Base-by-base conservation (phyloP, 2,329 filamentous ascomycete species). In the Ophiocordyceps polyrhachis-furcata region DNA sequence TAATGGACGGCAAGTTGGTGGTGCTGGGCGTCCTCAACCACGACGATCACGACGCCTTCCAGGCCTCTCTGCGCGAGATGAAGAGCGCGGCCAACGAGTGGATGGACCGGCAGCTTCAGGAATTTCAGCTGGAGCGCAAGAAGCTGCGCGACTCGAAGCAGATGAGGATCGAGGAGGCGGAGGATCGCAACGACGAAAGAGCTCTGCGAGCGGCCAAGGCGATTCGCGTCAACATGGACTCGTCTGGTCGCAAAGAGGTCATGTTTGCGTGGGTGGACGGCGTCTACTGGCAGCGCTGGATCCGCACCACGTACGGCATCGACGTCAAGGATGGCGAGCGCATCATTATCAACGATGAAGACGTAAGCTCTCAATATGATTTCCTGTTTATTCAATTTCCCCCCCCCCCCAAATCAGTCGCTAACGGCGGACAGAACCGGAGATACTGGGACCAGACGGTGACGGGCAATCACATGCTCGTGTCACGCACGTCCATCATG, bases 221-320 rank as follows among this genome's bases (percentile, higher is more conserved):
- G 51, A 93, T 93, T 56, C 79, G 80, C 29, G 88, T 98, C 58
- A 84, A 87, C 53, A 93, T 95, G 76, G 82, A 89, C 53, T 82
- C 83, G 57, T 76, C 85, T 44, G 79, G 87, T 57, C 81, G 81
- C 53, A 93, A 89, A 61, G 83, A 93, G 58, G 87, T 96, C 40
- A 76, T 78, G 9, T 98, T 98, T 62, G 91, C 91, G 13, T 98
- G 91, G 91, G 86, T 96, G 13, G 91, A 98, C 58, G 87, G 88
- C 43, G 76, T 85, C 8, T 96, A 96, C 62, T 98, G 91, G 91
- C 88, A 96, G 62, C 76, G 89, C 49, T 98, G 91, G 91, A 77
- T 98, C 51, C 75, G 82, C 52, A 88, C 81, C n/a, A 95, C 89
- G 0, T 98, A 93, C 57, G 89, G 89, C 45, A 82, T 96, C 52